Evolutionary conservation across 106 monocot genomes (phyloP).

Genomic region (Phalaenopsis equestris): DNA sequence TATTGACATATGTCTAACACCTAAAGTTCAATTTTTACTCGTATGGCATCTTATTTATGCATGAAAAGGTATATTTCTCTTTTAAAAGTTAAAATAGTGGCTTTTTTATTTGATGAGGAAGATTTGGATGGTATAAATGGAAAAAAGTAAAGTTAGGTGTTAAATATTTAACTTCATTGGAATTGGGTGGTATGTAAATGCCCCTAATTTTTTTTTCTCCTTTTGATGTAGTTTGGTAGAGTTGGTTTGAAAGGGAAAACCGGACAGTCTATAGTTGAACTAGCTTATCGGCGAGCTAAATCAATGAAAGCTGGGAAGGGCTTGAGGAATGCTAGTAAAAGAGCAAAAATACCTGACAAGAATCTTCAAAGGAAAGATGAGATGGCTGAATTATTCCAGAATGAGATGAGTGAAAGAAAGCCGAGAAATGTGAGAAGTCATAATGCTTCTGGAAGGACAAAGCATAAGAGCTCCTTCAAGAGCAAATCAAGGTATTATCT

Average conservation of each 20-base stretch:
- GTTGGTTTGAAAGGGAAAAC: conserved; percentile 42
- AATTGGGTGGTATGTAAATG: too few relatives aligned
- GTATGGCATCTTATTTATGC: too few relatives aligned
- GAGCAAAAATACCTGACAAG: conserved; percentile 23
- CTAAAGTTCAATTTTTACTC: too few relatives aligned
- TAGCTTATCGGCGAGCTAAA: conserved; percentile 74
- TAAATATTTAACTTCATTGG: too few relatives aligned
- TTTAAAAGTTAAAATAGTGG: too few relatives aligned
- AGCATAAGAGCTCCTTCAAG: conserved; percentile 78
- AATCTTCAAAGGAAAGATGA: conserved; percentile 60
- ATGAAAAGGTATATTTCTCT: too few relatives aligned
- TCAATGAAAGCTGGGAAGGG: conserved; percentile 61
- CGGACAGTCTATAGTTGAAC: conserved; percentile 63
- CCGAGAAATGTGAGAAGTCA: conserved; percentile 25
- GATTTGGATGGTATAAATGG: too few relatives aligned
- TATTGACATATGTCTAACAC: too few relatives aligned
- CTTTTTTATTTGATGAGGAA: too few relatives aligned
- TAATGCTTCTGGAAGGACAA: conserved; percentile 28
- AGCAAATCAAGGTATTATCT: conserved; percentile 72
- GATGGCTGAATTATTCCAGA: conserved; percentile 85
- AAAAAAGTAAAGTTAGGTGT: too few relatives aligned
- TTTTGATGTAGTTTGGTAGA: conserved; percentile 35
- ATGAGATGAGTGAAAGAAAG: conserved; percentile 76
- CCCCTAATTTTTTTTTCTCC: too few relatives aligned
- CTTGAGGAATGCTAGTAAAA: conserved; percentile 21